Conservation (phyloP, 257 asterid species). For the Echium plantagineum region DNA sequence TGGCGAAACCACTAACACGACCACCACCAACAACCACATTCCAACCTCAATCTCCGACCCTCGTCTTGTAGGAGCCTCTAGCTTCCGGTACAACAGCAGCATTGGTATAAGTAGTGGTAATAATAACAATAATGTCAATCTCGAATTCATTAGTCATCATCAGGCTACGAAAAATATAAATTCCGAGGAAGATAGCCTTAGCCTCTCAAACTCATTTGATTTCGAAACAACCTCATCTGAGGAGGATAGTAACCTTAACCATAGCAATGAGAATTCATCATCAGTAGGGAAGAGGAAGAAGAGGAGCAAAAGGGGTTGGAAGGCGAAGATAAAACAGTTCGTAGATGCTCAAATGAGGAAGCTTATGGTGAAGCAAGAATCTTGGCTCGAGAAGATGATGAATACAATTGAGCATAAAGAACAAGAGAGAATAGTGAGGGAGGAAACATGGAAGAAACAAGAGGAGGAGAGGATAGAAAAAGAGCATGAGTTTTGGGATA, state of each 20-base stretch:
- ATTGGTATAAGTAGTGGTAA: conserved; percentile 9
- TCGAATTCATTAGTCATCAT: not conserved
- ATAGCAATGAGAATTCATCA: conserved; percentile 11
- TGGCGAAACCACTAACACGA: conserved; percentile 40
- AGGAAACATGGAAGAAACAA: conserved; percentile 78
- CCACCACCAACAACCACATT: conserved; percentile 24
- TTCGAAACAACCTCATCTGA: conserved; percentile 46
- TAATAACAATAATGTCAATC: conserved; percentile 5
- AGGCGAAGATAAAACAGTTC: conserved; percentile 49
- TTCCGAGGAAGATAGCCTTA: conserved; percentile 46
- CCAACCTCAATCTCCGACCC: not conserved
- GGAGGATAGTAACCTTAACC: conserved; percentile 25
- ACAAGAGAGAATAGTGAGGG: conserved; percentile 53
- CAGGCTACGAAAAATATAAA: conserved; percentile 28
- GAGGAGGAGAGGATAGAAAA: conserved; percentile 56
- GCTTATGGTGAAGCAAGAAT: conserved; percentile 72
- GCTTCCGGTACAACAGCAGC: conserved; percentile 20
- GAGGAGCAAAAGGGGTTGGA: conserved; percentile 45
- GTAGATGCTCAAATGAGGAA: conserved; percentile 65
- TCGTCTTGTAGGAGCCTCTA: conserved; percentile 10
- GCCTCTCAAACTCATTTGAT: conserved; percentile 62
- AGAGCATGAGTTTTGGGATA: conserved; percentile 75
- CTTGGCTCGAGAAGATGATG: conserved; percentile 86
- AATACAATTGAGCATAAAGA: conserved; percentile 65
- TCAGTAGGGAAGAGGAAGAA: conserved; percentile 27